Evolutionary conservation across 192 early-diverging fungal species (phyloP).

Genomic region (Coemansia umbellata): DNA sequence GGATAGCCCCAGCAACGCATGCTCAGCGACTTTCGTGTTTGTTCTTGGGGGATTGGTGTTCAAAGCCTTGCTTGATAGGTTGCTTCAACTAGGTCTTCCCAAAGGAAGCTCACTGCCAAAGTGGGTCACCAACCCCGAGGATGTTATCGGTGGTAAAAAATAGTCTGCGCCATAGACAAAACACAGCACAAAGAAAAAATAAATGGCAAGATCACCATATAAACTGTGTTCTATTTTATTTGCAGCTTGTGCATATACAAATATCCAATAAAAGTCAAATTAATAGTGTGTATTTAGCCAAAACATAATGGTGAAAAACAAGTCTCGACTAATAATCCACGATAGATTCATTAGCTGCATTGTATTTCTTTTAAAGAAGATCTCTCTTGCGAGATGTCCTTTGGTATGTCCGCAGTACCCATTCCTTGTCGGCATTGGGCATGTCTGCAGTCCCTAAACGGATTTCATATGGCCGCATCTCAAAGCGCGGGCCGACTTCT

Average conservation of each 20-base stretch:
- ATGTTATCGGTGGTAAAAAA: slow-evolving; percentile 21
- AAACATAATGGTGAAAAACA: too few species aligned
- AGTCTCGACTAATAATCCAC: too few species aligned
- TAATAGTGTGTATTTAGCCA: too few species aligned
- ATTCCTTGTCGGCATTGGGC: slow-evolving; percentile 93
- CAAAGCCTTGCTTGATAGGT: slow-evolving; percentile 38
- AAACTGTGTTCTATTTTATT: too few species aligned
- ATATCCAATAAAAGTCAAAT: too few species aligned
- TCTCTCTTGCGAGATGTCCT: slow-evolving; percentile 80
- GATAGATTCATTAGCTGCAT: too few species aligned
- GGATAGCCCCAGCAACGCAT: slow-evolving; percentile 27
- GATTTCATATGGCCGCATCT: slow-evolving; percentile 97
- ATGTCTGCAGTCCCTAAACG: slow-evolving; percentile 92
- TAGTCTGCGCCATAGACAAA: too few species aligned
- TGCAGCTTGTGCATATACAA: too few species aligned
- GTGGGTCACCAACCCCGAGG: slow-evolving; percentile 50
- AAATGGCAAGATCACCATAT: too few species aligned
- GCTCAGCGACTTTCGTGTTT: slow-evolving; percentile 52
- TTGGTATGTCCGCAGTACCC: slow-evolving; percentile 90
- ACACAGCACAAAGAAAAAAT: too few species aligned
- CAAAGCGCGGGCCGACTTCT: slow-evolving; percentile 97
- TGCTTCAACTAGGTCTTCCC: slow-evolving; percentile 45
- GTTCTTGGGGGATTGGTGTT: slow-evolving; percentile 44
- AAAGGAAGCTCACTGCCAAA: slow-evolving; percentile 42
- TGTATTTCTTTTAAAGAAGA: slow-evolving; percentile 62